Evolutionary conservation across 2,329 filamentous ascomycete genomes (phyloP), one percentile per base, ranked within the genome.

Genomic region (Trichoderma asperellum): DNA sequence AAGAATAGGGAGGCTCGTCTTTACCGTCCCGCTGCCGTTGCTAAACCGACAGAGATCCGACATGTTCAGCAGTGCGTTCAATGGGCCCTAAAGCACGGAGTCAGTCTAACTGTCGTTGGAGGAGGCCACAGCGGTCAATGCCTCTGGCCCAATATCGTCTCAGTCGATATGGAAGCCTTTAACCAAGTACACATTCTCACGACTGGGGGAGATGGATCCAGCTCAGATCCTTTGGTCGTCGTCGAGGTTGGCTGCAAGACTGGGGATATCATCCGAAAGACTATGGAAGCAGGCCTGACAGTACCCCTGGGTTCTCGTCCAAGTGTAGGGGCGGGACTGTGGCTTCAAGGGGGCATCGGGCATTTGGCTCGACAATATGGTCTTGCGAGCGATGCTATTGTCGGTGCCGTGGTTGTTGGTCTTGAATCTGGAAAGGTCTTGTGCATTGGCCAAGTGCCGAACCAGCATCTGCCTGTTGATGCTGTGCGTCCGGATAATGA

Each of bases 261-360:
- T 0, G 85, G 81, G 0, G 84, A 88, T 60, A 85, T 91, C 70
- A 73, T 90, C 72, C 72, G 74, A 24, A 79, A 81, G 63, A 73
- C 85, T 47, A 84, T 84, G 80, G 77, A 69, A 1, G 79, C 72
- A 0, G 85, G 83, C 2, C 0, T 90, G 65, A 86, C 84, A 68
- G 83, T 91, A 2, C 88, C 88, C 0, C 75, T 91, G 3, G 89
- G 88, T 2, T 75, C 86, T 32, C 86, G 88, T 6, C 88, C 88
- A 71, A 90, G 87, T 72, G 87, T 91, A 32, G 88, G 89, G 2
- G 84, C 86, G 0, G 89, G 89, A 0, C 72, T 88, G 16, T 90
- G 87, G 87, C 79, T 91, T 58, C 88, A 91, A 79, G 89, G 89
- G 52, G 88, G 88, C 64, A 88, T 91, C 60, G 88, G 88, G 2